Evolutionary conservation across 768 basidiomycete genomes (phyloP), one percentile per base, ranked within the genome.

Genomic region (Leccinellum luteum): DNA sequence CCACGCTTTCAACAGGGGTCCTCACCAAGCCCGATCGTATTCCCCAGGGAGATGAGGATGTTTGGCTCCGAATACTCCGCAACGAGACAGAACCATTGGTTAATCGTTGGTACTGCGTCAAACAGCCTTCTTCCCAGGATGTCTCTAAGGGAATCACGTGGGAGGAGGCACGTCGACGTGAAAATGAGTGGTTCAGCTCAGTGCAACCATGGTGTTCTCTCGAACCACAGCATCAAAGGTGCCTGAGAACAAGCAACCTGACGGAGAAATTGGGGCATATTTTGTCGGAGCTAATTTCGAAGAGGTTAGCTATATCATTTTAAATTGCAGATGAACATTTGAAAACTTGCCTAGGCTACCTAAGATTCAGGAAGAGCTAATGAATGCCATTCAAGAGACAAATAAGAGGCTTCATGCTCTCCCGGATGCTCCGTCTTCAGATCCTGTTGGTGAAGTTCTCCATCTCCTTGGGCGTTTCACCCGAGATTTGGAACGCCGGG

Each of bases 21-120:
- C 76, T 89, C 19, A 92, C 88, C 0, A 90, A 92, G 60, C 86
- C 87, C 0, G 89, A 89, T 60, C 81, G 85, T 8, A 87, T 72
- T 28, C 64, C 63, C 3, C 1, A 25, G 0, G 69, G 73, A n/a
- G 61, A 67, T 5, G 66, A 65, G 56, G 25, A n/a, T 0, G 9
- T 38, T 12, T 90, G 89, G 89, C 56, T 88, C 2, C 69, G 69
- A 0, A 79, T 83, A 59, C 81, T 88, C 34, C 71, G 79, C 7
- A 83, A 85, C 58, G 83, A 85, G 28, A 75, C 73, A 6, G 72
- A 73, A 43, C 66, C 66, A 0, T 47, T 70, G 0, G 34, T 57
- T 0, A 73, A 71, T 30, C 64, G 66, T 17, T 72, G 71, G 72
- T 80, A 70, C 55, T 75, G 73, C 10, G 77, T 78, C 13, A 78